phyloP scores from a whole-genome alignment of 108 stramenopile genomes.

The Nitzschia inconspicua region DNA sequence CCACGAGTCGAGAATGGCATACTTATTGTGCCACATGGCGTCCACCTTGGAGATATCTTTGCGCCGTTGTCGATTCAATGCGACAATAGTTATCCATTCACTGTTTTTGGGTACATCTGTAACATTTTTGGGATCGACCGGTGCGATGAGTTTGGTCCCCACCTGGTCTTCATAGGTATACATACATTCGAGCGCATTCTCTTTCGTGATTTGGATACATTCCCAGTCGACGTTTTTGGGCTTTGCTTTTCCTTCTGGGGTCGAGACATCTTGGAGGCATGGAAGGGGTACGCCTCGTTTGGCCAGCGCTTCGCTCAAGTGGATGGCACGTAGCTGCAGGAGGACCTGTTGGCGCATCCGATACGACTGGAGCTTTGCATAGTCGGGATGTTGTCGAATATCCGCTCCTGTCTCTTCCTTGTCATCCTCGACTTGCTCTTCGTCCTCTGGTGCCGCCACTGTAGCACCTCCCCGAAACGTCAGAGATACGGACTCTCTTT shows the following conservation, averaged over 20 bases:
- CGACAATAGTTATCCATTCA: constrained; percentile 70
- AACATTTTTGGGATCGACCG: constrained; percentile 22
- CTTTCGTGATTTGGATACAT: constrained; percentile 67
- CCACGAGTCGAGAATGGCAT: constrained; percentile 69
- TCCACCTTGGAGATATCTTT: constrained; percentile 86
- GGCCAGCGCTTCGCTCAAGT: constrained; percentile 67
- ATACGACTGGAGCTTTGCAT: constrained; percentile 27
- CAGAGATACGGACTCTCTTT: too few relatives aligned
- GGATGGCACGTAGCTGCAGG: constrained; percentile 63
- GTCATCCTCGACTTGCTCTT: constrained; percentile 8
- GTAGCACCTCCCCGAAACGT: too few relatives aligned
- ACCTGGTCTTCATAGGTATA: constrained; percentile 78
- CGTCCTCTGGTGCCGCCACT: too few relatives aligned
- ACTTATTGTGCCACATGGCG: constrained; percentile 85
- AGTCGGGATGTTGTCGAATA: constrained; percentile 22
- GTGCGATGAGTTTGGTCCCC: constrained; percentile 76
- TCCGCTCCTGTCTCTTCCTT: neutral
- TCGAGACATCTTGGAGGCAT: constrained; percentile 47
- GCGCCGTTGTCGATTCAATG: constrained; percentile 78
- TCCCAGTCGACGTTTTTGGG: constrained; percentile 85
- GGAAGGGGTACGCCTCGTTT: constrained; percentile 60
- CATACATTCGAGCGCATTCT: constrained; percentile 68
- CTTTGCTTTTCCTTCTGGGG: constrained; percentile 50
- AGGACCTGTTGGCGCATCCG: constrained; percentile 68
- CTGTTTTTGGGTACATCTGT: constrained; percentile 31